Evolutionary conservation across 805 yeast genomes (phyloP).

Genomic region (Lipomyces yamadae): DNA sequence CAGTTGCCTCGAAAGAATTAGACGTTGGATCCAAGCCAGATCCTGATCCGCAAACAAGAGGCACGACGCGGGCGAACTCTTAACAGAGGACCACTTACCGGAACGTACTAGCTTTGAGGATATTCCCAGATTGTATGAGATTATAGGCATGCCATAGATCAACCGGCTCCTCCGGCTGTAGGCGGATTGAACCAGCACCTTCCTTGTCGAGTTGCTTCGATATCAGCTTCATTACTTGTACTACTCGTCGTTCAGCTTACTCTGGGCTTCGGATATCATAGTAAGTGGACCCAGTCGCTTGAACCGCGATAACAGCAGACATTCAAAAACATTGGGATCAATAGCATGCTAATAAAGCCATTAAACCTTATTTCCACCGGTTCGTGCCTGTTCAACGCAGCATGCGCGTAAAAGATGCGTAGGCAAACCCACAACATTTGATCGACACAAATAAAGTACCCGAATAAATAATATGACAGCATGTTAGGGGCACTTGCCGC

Average conservation of each 20-base stretch:
- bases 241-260: neutral
- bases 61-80: neutral
- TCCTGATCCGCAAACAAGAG: neutral
- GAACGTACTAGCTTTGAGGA: slow-evolving; percentile 67
- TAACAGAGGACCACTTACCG: slow-evolving; percentile 56
- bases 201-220: slow-evolving; percentile 60
- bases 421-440: no score
- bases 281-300: neutral
- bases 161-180: slow-evolving; percentile 85
- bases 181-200: slow-evolving; percentile 64
- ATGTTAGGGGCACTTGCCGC: neutral
- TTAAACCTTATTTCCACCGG: neutral
- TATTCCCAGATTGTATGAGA: slow-evolving; percentile 75
- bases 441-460: neutral
- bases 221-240: slow-evolving; percentile 58
- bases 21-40: neutral
- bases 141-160: slow-evolving; percentile 91
- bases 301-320: neutral
- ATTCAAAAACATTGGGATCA: neutral
- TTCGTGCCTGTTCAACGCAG: neutral
- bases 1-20: neutral
- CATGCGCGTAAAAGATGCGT: no score
- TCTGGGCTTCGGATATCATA: neutral
- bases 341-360: neutral
- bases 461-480: neutral